Evolutionary conservation across 371 early-diverging fungal species (phyloP).

Genomic region (Funneliformis caledonium): DNA sequence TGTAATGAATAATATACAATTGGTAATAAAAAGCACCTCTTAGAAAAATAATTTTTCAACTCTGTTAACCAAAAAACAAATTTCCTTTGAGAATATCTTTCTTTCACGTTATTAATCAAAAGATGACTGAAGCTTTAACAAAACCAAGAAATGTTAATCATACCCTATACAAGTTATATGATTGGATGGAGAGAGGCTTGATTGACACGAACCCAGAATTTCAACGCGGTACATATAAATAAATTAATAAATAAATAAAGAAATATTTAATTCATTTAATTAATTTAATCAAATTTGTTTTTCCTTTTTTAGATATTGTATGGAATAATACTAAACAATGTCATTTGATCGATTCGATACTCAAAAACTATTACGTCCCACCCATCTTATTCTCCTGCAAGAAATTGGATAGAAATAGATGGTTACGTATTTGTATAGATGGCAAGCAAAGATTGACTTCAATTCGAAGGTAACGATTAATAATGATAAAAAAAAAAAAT

Average conservation of each 20-base stretch:
- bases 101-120: neutral
- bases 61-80: too few relatives aligned
- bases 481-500: neutral
- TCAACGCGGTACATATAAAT: constrained; percentile 27
- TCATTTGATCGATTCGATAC: constrained; percentile 40
- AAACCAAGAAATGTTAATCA: constrained; percentile 42
- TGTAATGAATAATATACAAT: too few relatives aligned
- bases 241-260: neutral
- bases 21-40: too few relatives aligned
- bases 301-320: constrained; percentile 23
- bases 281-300: neutral
- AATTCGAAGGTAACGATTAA: constrained; percentile 32
- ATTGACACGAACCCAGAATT: constrained; percentile 37
- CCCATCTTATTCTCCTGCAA: constrained; percentile 41
- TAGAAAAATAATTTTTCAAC: too few relatives aligned
- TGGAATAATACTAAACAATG: constrained; percentile 30
- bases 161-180: constrained; percentile 36
- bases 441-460: constrained; percentile 41
- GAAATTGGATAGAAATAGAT: constrained; percentile 12
- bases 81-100: neutral
- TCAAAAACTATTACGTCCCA: constrained; percentile 39
- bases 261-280: neutral
- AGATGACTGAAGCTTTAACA: constrained; percentile 25
- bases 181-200: constrained; percentile 29
- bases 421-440: constrained; percentile 35